These are phyloP conservation scores for Agaricus sinodeliciosus DNA, from an alignment of 768 basidiomycete species.

Conservation along the genomic window DNA sequence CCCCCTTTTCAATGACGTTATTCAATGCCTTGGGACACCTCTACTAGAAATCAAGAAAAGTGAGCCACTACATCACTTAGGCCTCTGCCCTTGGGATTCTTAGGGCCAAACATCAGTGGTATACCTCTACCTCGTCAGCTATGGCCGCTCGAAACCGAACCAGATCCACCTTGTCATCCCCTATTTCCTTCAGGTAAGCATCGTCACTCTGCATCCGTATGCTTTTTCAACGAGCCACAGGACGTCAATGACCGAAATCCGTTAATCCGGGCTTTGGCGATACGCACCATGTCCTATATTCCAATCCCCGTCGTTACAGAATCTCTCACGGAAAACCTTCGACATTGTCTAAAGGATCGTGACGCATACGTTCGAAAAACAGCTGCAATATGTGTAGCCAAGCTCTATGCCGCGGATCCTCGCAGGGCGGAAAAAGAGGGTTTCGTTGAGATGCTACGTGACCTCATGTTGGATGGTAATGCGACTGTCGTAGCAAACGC, in stretches of 20 bases:
- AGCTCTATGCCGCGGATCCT: conserved; percentile 86
- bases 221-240: conserved; percentile 34
- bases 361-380: conserved; percentile 99
- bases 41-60: conserved; percentile 99
- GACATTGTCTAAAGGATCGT: conserved; percentile 87
- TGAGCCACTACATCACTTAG: conserved; percentile 29
- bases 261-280: conserved; percentile 92
- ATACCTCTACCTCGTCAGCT: conserved; percentile 95
- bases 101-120: conserved; percentile 60
- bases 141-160: conserved; percentile 89
- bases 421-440: conserved; percentile 82
- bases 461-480: conserved; percentile 88
- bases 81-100: conserved; percentile 9
- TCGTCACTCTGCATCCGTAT: conserved; percentile 1
- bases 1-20: conserved; percentile 89
- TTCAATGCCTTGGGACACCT: conserved; percentile 92
- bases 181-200: conserved; percentile 76
- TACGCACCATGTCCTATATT: conserved; percentile 99
- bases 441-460: conserved; percentile 86
- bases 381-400: conserved; percentile 95
- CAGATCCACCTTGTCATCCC: conserved; percentile 89
- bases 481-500: conserved; percentile 98
- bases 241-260: conserved; percentile 96
- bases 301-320: conserved; percentile 86
- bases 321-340: conserved; percentile 80